Base-by-base conservation (phyloP, 352 stramenopile species). In the Pythium vanterpoolii region DNA sequence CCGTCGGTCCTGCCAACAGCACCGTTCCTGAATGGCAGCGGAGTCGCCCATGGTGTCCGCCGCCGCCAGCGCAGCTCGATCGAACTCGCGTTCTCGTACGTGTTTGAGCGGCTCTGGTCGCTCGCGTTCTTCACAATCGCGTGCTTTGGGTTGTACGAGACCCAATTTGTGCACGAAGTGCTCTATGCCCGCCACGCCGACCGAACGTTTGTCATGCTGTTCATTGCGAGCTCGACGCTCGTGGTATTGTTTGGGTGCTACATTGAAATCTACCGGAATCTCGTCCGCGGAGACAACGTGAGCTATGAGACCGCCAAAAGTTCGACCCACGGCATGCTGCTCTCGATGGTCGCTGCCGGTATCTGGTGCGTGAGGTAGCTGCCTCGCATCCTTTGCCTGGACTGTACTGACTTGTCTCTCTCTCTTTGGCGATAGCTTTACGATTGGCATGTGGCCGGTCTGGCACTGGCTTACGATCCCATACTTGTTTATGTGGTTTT, bases 401-500 rank as follows among this genome's bases (percentile, higher is more conserved):
- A 43, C 36, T 43, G 34, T 18, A 42, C n/a, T 26, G 33, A 38
- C 33, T 38, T 38, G n/a, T 38, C 5, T 38, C 10, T 38, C 10
- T 38, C 11, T 38, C 33, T 33, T 21, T 38, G 51, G 13, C 44
- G 56, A 27, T 52, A 91, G 81, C 66, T 81, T 87, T 48, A 69
- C 72, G n/a, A 69, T 91, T 46, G 81, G 78, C 5, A 75, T 91
- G 66, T 91, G 82, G 79, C 79, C 82, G 1, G 74, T 89, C 34
- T 91, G 82, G 82, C 64, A 81, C 28, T 87, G 76, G 82, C 65
- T 91, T 31, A 91, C 82, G 34, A 24, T 88, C 43, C 77, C 77
- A 39, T 89, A 89, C 62, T 66, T 92, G 49, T 86, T 92, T 69
- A 92, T 92, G 79, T 86, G 77, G 72, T 88, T 87, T 44, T 92